These are phyloP conservation scores for Phytophthora syringae DNA, from an alignment of 352 stramenopile species.

Conservation along the genomic window DNA sequence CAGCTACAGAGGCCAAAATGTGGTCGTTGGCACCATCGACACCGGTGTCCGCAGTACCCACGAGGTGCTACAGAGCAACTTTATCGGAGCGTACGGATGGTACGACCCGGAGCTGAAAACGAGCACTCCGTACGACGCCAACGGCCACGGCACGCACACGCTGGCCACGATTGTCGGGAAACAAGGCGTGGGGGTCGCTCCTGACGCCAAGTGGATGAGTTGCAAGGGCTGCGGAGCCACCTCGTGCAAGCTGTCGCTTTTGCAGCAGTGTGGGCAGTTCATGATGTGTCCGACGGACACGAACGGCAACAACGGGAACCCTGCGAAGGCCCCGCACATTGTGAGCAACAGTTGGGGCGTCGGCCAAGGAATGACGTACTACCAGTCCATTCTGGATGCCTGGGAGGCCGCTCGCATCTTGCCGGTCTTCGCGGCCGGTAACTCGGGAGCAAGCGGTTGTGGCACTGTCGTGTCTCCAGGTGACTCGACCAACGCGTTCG, in stretches of 20 bases:
- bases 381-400: constrained; percentile 43
- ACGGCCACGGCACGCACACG: constrained; percentile 61
- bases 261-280: constrained; percentile 57
- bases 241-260: constrained; percentile 30
- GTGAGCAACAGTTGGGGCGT: constrained; percentile 68
- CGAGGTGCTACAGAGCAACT: constrained; percentile 43
- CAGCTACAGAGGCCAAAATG: constrained; percentile 34
- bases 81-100: constrained; percentile 44
- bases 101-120: constrained; percentile 44
- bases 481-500: constrained; percentile 44
- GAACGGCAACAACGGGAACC: constrained; percentile 54
- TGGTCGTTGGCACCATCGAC: constrained; percentile 52
- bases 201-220: constrained; percentile 54
- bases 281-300: constrained; percentile 66
- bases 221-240: constrained; percentile 50
- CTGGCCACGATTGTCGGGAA: constrained; percentile 54
- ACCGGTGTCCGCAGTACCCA: constrained; percentile 46
- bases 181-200: constrained; percentile 49
- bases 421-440: constrained; percentile 59
- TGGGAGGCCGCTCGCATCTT: constrained; percentile 59
- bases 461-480: constrained; percentile 39
- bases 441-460: constrained; percentile 45
- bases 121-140: constrained; percentile 44
- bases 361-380: constrained; percentile 41
- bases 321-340: constrained; percentile 54